Evolutionary conservation across 768 basidiomycete species (phyloP).

Genomic region (Porphyrellus cyaneotinctus): DNA sequence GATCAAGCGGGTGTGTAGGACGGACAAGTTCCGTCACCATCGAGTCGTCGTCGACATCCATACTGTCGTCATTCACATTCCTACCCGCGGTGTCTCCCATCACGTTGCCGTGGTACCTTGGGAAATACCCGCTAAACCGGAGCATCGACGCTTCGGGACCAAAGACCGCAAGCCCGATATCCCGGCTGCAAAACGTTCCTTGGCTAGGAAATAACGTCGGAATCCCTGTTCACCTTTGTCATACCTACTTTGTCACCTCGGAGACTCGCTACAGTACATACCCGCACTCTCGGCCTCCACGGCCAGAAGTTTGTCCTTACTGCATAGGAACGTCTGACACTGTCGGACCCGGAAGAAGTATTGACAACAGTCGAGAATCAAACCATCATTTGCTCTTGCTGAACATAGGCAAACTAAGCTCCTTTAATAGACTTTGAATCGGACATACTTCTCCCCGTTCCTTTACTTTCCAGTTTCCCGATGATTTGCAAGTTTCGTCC

Average conservation of each 20-base stretch:
- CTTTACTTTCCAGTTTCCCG: conserved; percentile 57
- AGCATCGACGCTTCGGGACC: conserved; percentile 35
- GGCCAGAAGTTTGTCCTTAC: conserved; percentile 65
- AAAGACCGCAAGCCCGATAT: conserved; percentile 47
- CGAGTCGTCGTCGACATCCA: conserved; percentile 62
- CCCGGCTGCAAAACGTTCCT: conserved; percentile 46
- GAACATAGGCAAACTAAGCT: conserved; percentile 13
- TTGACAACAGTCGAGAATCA: conserved; percentile 73
- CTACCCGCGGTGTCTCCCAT: conserved; percentile 8
- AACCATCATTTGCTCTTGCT: conserved; percentile 56
- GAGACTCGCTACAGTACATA: conserved; percentile 28
- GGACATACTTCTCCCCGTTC: conserved; percentile 41
- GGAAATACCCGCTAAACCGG: conserved; percentile 39
- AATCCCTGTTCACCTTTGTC: conserved; percentile 17
- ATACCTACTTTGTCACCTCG: not conserved
- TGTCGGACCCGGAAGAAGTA: conserved; percentile 45
- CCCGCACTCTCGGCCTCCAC: conserved; percentile 47
- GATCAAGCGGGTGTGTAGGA: conserved; percentile 58
- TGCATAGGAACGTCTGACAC: conserved; percentile 58
- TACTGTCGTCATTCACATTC: conserved; percentile 41
- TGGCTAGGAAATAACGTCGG: conserved; percentile 28
- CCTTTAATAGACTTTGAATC: not conserved
- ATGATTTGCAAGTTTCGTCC: conserved; percentile 57
- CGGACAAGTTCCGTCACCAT: conserved; percentile 32
- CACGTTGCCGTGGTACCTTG: conserved; percentile 35